Conservation (phyloP, 2,329 filamentous ascomycete genomes). For the Bipolaris gigantea region DNA sequence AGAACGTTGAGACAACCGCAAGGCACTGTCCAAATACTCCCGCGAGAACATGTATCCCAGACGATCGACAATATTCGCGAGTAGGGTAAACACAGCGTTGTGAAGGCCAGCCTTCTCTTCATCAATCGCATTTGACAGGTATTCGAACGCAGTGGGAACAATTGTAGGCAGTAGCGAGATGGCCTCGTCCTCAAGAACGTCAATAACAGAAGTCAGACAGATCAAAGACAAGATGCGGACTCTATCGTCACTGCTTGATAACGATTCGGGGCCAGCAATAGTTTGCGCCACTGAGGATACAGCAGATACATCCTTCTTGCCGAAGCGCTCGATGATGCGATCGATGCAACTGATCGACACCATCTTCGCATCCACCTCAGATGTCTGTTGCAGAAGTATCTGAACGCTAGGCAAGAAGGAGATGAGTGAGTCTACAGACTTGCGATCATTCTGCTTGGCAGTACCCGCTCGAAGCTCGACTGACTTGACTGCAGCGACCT, state of each 20-base stretch:
- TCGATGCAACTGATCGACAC: slow-evolving; percentile 88
- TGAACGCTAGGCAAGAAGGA: slow-evolving; percentile 79
- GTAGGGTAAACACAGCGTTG: slow-evolving; percentile 78
- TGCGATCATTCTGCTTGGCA: slow-evolving; percentile 68
- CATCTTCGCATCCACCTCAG: slow-evolving; percentile 75
- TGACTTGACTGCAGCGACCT: slow-evolving; percentile 71
- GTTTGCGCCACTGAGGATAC: slow-evolving; percentile 75
- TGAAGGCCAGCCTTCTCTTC: slow-evolving; percentile 66
- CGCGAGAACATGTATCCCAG: slow-evolving; percentile 87
- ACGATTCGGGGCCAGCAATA: slow-evolving; percentile 73
- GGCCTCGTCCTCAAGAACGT: slow-evolving; percentile 83
- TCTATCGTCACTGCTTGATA: slow-evolving; percentile 71
- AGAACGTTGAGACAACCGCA: slow-evolving; percentile 73
- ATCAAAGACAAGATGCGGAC: slow-evolving; percentile 83
- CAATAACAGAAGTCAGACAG: slow-evolving; percentile 84
- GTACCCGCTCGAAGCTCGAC: slow-evolving; percentile 78
- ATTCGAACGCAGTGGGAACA: slow-evolving; percentile 70
- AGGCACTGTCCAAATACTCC: slow-evolving; percentile 69
- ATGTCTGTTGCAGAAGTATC: slow-evolving; percentile 71
- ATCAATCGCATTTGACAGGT: slow-evolving; percentile 67
- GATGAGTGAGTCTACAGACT: slow-evolving; percentile 71
- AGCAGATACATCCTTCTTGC: slow-evolving; percentile 81
- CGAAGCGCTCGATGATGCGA: slow-evolving; percentile 91
- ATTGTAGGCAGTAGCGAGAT: slow-evolving; percentile 79
- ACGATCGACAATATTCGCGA: slow-evolving; percentile 77